Evolutionary conservation across 352 stramenopile genomes (phyloP), one percentile per base, ranked within the genome.

Genomic region (Phytopythium boreale): DNA sequence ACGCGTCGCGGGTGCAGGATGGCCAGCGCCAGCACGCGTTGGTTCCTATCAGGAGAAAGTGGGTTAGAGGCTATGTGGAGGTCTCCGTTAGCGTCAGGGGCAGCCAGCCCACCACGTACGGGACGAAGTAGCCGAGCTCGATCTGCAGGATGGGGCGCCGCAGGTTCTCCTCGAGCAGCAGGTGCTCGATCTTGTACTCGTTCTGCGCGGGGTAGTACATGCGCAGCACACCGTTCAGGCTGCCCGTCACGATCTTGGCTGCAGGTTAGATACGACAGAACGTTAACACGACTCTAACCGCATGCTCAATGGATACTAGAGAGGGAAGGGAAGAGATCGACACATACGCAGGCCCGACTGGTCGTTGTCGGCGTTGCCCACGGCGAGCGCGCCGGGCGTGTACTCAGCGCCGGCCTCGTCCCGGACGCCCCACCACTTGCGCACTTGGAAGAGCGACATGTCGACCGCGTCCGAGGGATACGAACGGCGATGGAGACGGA

Each of bases 371-470:
- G 94, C 79, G 62, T 97, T 97, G 39, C 89, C 89, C 29, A 97
- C 72, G 9, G 72, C 77, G 24, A 97, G 74, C 20, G 73, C 85
- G 2, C 84, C 87, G 29, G 77, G 75, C 53, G 88, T 87, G 63
- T 90, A 97, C 64, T 97, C 90, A 56, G 97, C 90, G 36, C 77
- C 69, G 57, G 66, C 62, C 62, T 90, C 84, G 61, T 82, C 79
- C 72, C 84, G 88, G 46, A 82, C 77, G 51, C 74, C 63, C 90
- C 90, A 97, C 88, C 89, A 97, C 67, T 97, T 87, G 63, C 88
- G 80, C 58, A 90, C 80, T 67, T 95, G 86, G 81, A 97, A 97
- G 63, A 97, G 84, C 65, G 88, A 97, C 88, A 97, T 96, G 31
- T 12, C 24, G 22, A 17, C n/a, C n/a, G n/a, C n/a, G n/a, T n/a